phyloP scores from a whole-genome alignment of 2,329 filamentous ascomycete species.

The Sporothrix curviconia region DNA sequence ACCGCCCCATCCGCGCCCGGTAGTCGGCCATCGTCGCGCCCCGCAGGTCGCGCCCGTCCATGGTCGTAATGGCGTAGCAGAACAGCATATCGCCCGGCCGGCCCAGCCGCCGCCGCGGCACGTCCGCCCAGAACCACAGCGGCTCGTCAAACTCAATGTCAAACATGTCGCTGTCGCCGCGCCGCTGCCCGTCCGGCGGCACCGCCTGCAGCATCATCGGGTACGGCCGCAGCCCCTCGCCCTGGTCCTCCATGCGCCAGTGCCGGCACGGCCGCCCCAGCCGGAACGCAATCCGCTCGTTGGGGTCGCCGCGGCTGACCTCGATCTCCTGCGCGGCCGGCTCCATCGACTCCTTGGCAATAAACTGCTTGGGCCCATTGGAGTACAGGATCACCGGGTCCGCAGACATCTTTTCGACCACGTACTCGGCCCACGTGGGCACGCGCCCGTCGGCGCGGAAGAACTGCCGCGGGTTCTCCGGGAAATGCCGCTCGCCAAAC shows the following conservation, averaged over 20 bases:
- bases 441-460: constrained; percentile 65
- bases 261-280: constrained; percentile 76
- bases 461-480: constrained; percentile 59
- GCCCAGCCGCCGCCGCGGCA: constrained; percentile 60
- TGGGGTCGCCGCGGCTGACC: constrained; percentile 48
- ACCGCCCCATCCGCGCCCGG: constrained; percentile 36
- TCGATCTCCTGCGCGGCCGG: constrained; percentile 42
- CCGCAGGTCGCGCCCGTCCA: constrained; percentile 41
- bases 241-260: constrained; percentile 67
- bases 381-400: constrained; percentile 43
- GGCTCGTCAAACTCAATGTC: constrained; percentile 65
- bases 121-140: constrained; percentile 74
- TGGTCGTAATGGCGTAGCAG: constrained; percentile 50
- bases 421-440: constrained; percentile 76
- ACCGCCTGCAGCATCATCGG: constrained; percentile 64
- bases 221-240: constrained; percentile 59
- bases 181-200: constrained; percentile 58
- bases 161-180: constrained; percentile 49
- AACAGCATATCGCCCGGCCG: constrained; percentile 61
- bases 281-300: constrained; percentile 63
- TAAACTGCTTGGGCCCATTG: constrained; percentile 42
- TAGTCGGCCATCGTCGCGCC: constrained; percentile 45
- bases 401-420: constrained; percentile 51
- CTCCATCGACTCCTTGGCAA: constrained; percentile 52
- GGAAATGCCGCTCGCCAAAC: constrained; percentile 78